Percentiles rank a stretch among this genome's conserved stretches.
phyloP scores from a whole-genome alignment of 345 rosid genomes.

The Rhizophora apiculata region DNA sequence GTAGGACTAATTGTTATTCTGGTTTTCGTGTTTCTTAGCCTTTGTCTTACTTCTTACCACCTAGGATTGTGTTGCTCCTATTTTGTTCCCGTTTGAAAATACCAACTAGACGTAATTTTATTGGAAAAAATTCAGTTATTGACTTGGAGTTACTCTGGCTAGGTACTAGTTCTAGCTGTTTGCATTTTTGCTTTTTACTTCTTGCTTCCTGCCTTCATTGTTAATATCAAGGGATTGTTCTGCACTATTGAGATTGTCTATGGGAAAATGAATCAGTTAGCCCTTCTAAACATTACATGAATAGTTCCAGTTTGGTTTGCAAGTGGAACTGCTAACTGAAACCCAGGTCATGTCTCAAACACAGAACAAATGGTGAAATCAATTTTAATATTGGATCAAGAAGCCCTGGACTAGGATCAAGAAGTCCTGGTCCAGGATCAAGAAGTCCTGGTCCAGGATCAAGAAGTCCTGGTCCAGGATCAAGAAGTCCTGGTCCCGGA shows the following conservation, averaged over 20 bases:
- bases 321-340: constrained; percentile 8
- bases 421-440: constrained; percentile 20
- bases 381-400: constrained; percentile 40
- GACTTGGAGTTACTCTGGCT: not conserved
- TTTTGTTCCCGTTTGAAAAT: not conserved
- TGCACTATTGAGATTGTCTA: not conserved
- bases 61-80: not conserved
- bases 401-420: constrained; percentile 27
- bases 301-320: constrained; percentile 7
- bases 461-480: constrained; percentile 10
- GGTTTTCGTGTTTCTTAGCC: not conserved
- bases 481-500: constrained; percentile 40
- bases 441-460: constrained; percentile 34
- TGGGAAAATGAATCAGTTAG: not conserved
- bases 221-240: not conserved
- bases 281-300: not conserved
- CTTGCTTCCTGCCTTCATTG: not conserved
- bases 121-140: not conserved
- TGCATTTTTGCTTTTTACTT: not conserved
- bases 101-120: not conserved
- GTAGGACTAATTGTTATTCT: not conserved
- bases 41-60: not conserved
- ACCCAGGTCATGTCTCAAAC: constrained; percentile 30
- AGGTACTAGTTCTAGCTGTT: not conserved
- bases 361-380: constrained; percentile 47